phyloP scores from a whole-genome alignment of 139 green algal genomes.

The Yamagishiella unicocca region DNA sequence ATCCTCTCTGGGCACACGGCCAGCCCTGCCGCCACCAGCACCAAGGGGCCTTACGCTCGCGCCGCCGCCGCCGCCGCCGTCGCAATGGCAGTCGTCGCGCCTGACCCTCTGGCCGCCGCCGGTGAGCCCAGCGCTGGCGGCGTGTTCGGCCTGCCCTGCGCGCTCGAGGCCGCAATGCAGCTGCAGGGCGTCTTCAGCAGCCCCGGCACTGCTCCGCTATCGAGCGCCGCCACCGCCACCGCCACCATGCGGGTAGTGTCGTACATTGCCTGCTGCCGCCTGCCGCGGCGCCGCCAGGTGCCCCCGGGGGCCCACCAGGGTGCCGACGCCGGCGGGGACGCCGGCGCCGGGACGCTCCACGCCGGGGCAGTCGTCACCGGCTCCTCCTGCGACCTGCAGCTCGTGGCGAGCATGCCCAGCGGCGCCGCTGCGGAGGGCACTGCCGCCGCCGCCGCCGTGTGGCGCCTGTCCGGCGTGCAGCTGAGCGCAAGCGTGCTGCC shows the following conservation, averaged over 20 bases:
- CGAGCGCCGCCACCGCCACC: not conserved
- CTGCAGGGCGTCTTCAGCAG: slow-evolving; percentile 7
- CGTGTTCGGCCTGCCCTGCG: not conserved
- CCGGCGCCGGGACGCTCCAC: not conserved
- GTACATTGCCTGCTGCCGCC: not conserved
- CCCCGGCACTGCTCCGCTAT: not conserved
- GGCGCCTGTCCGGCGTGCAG: slow-evolving; percentile 13
- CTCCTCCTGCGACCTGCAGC: not conserved
- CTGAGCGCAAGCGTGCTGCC: not conserved
- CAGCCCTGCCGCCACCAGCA: not conserved
- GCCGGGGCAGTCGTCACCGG: not conserved
- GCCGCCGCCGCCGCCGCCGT: not conserved
- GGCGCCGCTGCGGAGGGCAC: not conserved
- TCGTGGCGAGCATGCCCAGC: not conserved
- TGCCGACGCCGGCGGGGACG: not conserved
- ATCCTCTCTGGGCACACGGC: too few species aligned
- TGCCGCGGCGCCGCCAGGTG: not conserved
- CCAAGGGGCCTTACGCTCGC: not conserved
- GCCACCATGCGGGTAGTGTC: not conserved
- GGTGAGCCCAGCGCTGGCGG: not conserved
- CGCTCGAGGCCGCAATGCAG: slow-evolving; percentile 26
- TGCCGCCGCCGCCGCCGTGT: not conserved
- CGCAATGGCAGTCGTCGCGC: not conserved
- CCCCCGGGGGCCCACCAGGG: not conserved
- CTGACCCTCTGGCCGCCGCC: not conserved